A percentile compares a stretch with the other conserved stretches of the same genome.
Conservation (phyloP, 2,329 filamentous ascomycete genomes). For the Ceratocystis ficicola region DNA sequence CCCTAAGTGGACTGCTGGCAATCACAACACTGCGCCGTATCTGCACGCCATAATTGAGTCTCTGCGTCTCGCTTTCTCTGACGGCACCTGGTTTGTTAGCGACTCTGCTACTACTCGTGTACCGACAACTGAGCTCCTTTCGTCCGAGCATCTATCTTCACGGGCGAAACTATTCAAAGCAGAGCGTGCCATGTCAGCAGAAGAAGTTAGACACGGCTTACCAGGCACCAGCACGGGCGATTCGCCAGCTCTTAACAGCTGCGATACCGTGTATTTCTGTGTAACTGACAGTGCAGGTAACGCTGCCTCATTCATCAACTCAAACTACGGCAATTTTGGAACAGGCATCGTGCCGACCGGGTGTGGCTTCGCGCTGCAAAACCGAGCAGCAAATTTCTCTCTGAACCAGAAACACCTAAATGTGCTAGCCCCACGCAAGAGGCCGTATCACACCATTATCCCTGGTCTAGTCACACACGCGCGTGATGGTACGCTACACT, state of each 20-base stretch:
- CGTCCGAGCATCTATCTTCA: slow-evolving; percentile 59
- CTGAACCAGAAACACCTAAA: slow-evolving; percentile 66
- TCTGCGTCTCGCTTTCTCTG: slow-evolving; percentile 79
- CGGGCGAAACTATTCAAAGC: slow-evolving; percentile 49
- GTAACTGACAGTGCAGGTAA: slow-evolving; percentile 74
- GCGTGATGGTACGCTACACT: slow-evolving; percentile 61
- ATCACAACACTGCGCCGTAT: slow-evolving; percentile 73
- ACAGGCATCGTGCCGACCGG: slow-evolving; percentile 72
- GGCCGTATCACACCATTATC: slow-evolving; percentile 97
- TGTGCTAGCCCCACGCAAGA: slow-evolving; percentile 62
- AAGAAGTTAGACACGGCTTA: slow-evolving; percentile 50
- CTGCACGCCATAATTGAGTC: slow-evolving; percentile 81
- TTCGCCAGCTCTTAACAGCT: slow-evolving; percentile 66
- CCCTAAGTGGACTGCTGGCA: slow-evolving; percentile 51
- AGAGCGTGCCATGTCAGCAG: slow-evolving; percentile 51
- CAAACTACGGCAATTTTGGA: slow-evolving; percentile 82
- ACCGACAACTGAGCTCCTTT: slow-evolving; percentile 58
- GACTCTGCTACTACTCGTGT: slow-evolving; percentile 64
- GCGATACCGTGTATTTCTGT: slow-evolving; percentile 90
- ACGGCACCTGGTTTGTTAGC: slow-evolving; percentile 79
- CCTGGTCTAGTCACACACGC: slow-evolving; percentile 76
- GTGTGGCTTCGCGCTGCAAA: slow-evolving; percentile 89
- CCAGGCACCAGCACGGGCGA: slow-evolving; percentile 32
- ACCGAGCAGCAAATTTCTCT: slow-evolving; percentile 78
- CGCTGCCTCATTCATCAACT: slow-evolving; percentile 93